phyloP scores from a whole-genome alignment of 768 basidiomycete genomes.

The Xerocomus spinulosus region DNA sequence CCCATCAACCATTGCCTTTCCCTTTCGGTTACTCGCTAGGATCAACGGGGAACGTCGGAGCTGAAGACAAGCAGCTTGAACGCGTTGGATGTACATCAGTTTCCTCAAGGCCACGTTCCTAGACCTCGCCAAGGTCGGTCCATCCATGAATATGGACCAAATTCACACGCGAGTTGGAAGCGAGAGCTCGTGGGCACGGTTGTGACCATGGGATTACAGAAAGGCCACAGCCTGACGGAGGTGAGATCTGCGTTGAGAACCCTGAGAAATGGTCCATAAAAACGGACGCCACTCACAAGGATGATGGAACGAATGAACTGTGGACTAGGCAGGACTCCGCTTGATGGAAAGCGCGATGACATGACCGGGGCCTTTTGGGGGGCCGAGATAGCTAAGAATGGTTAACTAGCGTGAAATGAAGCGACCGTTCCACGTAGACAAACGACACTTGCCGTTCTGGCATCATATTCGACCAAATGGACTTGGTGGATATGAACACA shows the following conservation, averaged over 20 bases:
- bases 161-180: conserved; percentile 93
- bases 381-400: conserved; percentile 64
- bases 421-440: no score
- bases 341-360: conserved; percentile 81
- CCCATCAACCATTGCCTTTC: conserved; percentile 64
- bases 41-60: conserved; percentile 69
- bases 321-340: conserved; percentile 59
- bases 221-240: conserved; percentile 63
- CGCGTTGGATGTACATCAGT: conserved; percentile 9
- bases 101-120: conserved; percentile 47
- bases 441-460: no score
- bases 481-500: no score
- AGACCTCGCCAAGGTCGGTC: conserved; percentile 69
- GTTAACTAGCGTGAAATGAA: no score
- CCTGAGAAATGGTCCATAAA: conserved; percentile 96
- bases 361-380: conserved; percentile 78
- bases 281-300: conserved; percentile 90
- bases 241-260: conserved; percentile 71
- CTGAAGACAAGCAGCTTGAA: conserved; percentile 63
- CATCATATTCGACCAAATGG: no score
- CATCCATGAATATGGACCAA: conserved; percentile 88
- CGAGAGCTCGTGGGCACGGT: conserved; percentile 76
- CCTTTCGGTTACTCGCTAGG: conserved; percentile 59
- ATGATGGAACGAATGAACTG: conserved; percentile 71
- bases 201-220: conserved; percentile 72